These are phyloP conservation scores for Neurospora hispaniola DNA, from an alignment of 495 filamentous ascomycete genomes.

Conservation along the genomic window DNA sequence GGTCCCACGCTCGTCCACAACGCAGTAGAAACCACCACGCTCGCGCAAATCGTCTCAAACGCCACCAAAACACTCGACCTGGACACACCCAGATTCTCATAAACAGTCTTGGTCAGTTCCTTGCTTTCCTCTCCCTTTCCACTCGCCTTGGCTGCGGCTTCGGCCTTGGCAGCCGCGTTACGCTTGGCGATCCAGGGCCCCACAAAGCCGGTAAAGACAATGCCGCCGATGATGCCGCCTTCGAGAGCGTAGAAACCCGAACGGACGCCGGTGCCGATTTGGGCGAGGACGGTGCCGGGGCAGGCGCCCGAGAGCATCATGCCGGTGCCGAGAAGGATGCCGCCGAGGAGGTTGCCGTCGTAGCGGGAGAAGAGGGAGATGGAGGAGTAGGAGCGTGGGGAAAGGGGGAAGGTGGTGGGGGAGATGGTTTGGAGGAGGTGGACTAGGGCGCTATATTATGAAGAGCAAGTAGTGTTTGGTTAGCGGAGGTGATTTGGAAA, in stretches of 20 bases:
- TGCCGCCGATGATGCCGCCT: constrained; percentile 34
- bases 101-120: constrained; percentile 16
- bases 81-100: constrained; percentile 23
- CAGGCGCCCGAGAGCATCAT: constrained; percentile 47
- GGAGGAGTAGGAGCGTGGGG: constrained; percentile 24
- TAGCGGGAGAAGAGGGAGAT: constrained; percentile 30
- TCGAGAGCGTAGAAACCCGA: constrained; percentile 32
- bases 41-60: constrained; percentile 21
- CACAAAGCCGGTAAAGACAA: constrained; percentile 27
- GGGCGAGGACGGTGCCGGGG: constrained; percentile 44
- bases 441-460: constrained; percentile 18
- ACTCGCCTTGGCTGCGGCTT: background rate
- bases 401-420: constrained; percentile 22
- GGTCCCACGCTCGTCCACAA: constrained; percentile 17
- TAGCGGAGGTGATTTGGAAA: too few species aligned
- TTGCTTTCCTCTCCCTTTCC: background rate
- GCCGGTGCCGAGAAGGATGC: constrained; percentile 40
- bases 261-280: constrained; percentile 37
- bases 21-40: constrained; percentile 17
- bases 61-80: constrained; percentile 12
- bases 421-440: constrained; percentile 20
- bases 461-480: too few species aligned
- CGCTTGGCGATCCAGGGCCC: constrained; percentile 9
- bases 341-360: constrained; percentile 49
- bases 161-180: background rate